Evolutionary conservation across 2,329 filamentous ascomycete genomes (phyloP), one percentile per base, ranked within the genome.

Genomic region (Aspergillus flavus): DNA sequence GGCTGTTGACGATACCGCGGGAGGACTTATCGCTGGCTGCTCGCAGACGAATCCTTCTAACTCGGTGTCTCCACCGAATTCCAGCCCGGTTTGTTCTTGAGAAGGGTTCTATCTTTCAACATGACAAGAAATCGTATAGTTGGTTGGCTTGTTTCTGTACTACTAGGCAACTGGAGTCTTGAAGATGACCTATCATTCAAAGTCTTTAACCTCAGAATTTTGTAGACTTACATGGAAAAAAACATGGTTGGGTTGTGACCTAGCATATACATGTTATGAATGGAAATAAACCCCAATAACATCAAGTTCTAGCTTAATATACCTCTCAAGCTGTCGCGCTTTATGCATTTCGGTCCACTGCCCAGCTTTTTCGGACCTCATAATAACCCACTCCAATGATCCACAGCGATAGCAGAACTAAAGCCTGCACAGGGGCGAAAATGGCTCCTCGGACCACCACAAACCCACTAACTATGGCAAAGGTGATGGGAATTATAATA

Each of bases 381-480:
- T 64, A 66, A 28, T 64, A 66, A 7, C 23, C 62, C 14, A 64
- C 28, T 1, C 66, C 66, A 0, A 64, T 12, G 1, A 61, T 10
- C 66, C 66, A 68, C 28, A 68, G 39, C 2, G 58, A 57, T 21
- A 68, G 46, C 14, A 68, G 48, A 1, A 68, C 53, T 0, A 59
- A 39, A 2, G 62, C 62, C 30, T 68, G 66, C 4, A 64, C 57
- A 1, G 66, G 66, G 0, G 66, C 66, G 21, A 68, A 68, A 19
- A 62, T 53, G 0, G 64, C 66, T 1, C 66, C 66, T 12, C 66
- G 34, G 0, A 58, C 41, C 4, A 66, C 62, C 4, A 68, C 62
- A 54, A 68, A 66, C 0, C 66, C 66, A 12, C 66, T 66, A 4
- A 66, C 66, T 1, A 66, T 14, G 0, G 64, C 63, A 12, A 68